These are phyloP conservation scores for Fusarium sp. DNA, from an alignment of 2,329 filamentous ascomycete genomes.

Conservation along the genomic window DNA sequence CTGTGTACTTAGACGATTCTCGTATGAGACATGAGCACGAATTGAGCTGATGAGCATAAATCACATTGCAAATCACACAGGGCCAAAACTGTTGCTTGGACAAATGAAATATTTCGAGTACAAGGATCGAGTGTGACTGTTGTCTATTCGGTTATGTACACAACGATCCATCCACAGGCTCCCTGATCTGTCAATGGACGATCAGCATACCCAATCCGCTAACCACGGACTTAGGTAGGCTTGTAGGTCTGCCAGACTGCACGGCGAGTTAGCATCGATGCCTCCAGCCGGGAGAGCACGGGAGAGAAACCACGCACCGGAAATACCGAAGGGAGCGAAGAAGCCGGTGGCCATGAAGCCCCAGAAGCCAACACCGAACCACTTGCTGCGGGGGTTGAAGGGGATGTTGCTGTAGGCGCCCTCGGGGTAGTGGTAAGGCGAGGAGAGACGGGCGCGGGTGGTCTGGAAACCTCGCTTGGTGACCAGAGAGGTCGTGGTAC, in stretches of 20 bases:
- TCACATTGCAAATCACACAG: constrained; percentile 8
- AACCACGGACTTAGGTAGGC: constrained; percentile 48
- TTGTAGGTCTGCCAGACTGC: constrained; percentile 63
- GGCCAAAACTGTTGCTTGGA: constrained; percentile 10
- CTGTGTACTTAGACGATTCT: constrained; percentile 20
- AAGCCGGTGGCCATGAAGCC: constrained; percentile 71
- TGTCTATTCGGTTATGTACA: constrained; percentile 53
- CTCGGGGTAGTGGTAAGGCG: constrained; percentile 98
- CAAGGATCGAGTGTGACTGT: constrained; percentile 44
- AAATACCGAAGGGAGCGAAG: constrained; percentile 72
- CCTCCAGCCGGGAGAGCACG: constrained; percentile 10
- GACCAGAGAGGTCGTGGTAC: constrained; percentile 75
- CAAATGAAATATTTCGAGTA: constrained; percentile 43
- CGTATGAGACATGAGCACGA: background rate
- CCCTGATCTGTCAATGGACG: constrained; percentile 33
- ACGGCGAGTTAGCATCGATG: constrained; percentile 34
- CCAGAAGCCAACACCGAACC: constrained; percentile 88
- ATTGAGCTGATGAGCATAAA: background rate
- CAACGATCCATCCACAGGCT: constrained; percentile 42
- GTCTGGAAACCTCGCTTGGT: constrained; percentile 95
- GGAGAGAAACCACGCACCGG: constrained; percentile 60
- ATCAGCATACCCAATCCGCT: constrained; percentile 22
- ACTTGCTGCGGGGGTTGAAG: constrained; percentile 94
- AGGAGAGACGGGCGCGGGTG: constrained; percentile 85
- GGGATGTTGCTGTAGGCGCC: constrained; percentile 94